A percentile compares a stretch with the other conserved stretches of the same genome.
Evolutionary conservation across 2,329 filamentous ascomycete genomes (phyloP).

Genomic region (Teratosphaeria gauchensis): DNA sequence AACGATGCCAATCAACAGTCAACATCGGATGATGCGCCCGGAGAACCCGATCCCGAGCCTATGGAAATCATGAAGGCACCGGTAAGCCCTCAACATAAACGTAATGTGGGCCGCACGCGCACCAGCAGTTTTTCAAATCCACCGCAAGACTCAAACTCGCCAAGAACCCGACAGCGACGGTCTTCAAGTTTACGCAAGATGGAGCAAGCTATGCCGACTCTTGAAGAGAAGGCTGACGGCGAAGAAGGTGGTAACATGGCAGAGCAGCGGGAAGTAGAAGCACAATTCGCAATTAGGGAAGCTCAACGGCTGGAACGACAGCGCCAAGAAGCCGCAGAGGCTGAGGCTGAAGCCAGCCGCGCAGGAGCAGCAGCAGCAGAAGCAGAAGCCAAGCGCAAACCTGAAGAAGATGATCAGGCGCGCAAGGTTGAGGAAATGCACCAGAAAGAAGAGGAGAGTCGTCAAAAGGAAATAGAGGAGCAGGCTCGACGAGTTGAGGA

Average conservation of each 20-base stretch:
- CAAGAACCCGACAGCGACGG: conserved; percentile 15
- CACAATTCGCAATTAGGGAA: conserved; percentile 9
- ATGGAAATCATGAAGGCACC: conserved; percentile 17
- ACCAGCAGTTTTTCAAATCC: conserved; percentile 19
- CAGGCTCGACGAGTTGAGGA: conserved; percentile 4
- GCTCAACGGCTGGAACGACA: conserved; percentile 8
- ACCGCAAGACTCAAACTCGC: conserved; percentile 12
- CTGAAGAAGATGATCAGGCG: conserved; percentile 12
- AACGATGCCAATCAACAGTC: neutral
- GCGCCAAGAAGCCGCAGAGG: conserved; percentile 14
- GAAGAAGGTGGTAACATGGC: conserved; percentile 2
- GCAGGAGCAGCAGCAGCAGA: conserved; percentile 15
- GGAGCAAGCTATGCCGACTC: conserved; percentile 13
- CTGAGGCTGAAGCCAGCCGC: conserved; percentile 14
- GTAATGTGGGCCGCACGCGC: conserved; percentile 14
- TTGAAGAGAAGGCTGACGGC: conserved; percentile 16
- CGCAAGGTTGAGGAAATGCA: conserved; percentile 17
- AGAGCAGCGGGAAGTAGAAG: conserved; percentile 7
- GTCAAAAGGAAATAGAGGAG: conserved; percentile 8
- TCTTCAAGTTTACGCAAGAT: conserved; percentile 15
- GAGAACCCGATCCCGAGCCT: neutral
- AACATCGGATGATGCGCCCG: neutral
- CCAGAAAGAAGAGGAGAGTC: conserved; percentile 13
- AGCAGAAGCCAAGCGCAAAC: conserved; percentile 10
- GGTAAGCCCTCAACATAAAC: conserved; percentile 15